These are phyloP conservation scores for Sphaerulina populicola DNA, from an alignment of 2,329 filamentous ascomycete genomes.

Conservation along the genomic window DNA sequence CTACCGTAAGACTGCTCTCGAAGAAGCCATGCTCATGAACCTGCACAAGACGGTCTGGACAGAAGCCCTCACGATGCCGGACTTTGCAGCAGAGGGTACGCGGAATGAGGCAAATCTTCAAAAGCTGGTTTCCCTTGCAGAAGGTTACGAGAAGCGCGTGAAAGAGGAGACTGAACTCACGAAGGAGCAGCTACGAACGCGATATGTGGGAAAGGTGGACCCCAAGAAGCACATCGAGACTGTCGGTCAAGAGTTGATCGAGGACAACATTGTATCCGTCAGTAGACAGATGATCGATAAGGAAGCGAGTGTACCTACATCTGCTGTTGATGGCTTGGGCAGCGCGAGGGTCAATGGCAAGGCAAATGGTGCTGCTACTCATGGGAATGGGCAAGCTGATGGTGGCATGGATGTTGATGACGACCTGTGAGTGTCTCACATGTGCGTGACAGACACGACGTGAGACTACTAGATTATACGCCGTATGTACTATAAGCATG, in stretches of 20 bases:
- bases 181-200: constrained; percentile 95
- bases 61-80: constrained; percentile 91
- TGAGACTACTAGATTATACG: neutral
- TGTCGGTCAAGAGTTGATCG: constrained; percentile 90
- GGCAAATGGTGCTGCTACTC: constrained; percentile 7
- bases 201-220: constrained; percentile 97
- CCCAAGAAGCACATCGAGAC: constrained; percentile 99
- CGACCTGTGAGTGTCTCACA: constrained; percentile 12
- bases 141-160: constrained; percentile 96
- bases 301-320: constrained; percentile 83
- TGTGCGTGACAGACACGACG: neutral
- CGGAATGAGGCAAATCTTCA: constrained; percentile 83
- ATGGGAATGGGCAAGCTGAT: constrained; percentile 12
- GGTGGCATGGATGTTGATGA: constrained; percentile 23
- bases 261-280: constrained; percentile 99
- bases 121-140: constrained; percentile 77
- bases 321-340: constrained; percentile 43
- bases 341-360: constrained; percentile 15
- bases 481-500: constrained; percentile 6
- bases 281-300: constrained; percentile 99
- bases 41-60: constrained; percentile 99
- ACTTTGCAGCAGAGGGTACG: constrained; percentile 76
- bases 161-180: constrained; percentile 97
- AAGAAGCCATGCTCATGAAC: constrained; percentile 99
- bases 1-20: constrained; percentile 88